Evolutionary conservation across 192 early-diverging fungal genomes (phyloP).

Genomic region (Coemansia interrupta): DNA sequence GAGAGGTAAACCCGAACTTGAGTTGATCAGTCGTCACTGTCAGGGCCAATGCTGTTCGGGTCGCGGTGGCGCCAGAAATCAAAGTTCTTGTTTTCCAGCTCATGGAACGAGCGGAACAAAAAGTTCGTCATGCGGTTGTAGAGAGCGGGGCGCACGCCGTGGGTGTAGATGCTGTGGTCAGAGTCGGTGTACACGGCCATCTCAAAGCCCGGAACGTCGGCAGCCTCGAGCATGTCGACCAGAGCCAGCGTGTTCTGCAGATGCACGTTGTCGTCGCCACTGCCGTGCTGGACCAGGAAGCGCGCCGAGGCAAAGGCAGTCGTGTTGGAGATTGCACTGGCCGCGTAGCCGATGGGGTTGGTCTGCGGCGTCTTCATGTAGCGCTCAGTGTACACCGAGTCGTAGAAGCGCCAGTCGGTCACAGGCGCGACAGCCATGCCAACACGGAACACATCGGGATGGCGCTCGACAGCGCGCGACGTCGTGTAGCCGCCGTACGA

Average conservation of each 20-base stretch:
- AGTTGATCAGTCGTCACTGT: not conserved
- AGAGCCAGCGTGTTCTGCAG: conserved; percentile 85
- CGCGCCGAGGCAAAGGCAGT: conserved; percentile 73
- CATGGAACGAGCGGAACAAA: conserved; percentile 55
- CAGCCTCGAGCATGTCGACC: conserved; percentile 70
- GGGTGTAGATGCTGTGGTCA: conserved; percentile 79
- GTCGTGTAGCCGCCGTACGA: conserved; percentile 91
- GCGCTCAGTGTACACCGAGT: conserved; percentile 94
- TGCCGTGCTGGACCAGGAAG: conserved; percentile 87
- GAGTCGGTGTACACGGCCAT: conserved; percentile 88
- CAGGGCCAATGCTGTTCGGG: conserved; percentile 16
- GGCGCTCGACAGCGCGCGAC: conserved; percentile 76
- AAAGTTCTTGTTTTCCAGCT: conserved; percentile 50
- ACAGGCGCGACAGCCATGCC: conserved; percentile 96
- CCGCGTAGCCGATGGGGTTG: conserved; percentile 76
- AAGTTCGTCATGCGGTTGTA: conserved; percentile 58
- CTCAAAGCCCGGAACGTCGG: conserved; percentile 71
- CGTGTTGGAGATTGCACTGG: conserved; percentile 73
- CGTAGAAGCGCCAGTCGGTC: conserved; percentile 84
- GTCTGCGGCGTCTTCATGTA: conserved; percentile 86
- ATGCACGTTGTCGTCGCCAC: conserved; percentile 89
- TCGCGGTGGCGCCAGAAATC: conserved; percentile 43
- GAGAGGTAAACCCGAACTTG: no score
- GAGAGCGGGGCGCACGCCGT: conserved; percentile 71
- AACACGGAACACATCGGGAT: conserved; percentile 75